Conservation (phyloP, 1,284 basidiomycete species). For the Tylopilus sp. region DNA sequence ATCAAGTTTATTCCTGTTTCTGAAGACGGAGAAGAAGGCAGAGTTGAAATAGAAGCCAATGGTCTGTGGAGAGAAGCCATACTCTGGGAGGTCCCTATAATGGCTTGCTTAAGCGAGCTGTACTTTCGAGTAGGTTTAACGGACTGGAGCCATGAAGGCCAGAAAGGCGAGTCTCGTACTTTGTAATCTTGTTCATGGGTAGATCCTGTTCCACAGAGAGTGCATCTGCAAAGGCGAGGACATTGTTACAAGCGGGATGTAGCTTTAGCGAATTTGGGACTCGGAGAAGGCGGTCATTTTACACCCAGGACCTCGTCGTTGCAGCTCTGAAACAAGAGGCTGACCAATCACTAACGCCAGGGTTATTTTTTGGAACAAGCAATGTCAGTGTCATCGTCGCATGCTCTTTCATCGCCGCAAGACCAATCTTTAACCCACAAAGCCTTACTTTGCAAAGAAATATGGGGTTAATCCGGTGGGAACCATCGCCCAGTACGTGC, state of each 20-base stretch:
- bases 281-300: conserved; percentile 77
- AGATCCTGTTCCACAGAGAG: conserved; percentile 36
- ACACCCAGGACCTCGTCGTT: conserved; percentile 79
- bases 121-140: conserved; percentile 69
- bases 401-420: background rate
- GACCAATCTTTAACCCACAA: background rate
- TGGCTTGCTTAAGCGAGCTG: conserved; percentile 82
- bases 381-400: conserved; percentile 53
- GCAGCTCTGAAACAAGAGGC: conserved; percentile 64
- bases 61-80: conserved; percentile 91
- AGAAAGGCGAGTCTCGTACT: conserved; percentile 52
- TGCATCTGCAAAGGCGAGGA: conserved; percentile 70
- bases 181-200: conserved; percentile 1
- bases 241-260: conserved; percentile 69
- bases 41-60: conserved; percentile 67
- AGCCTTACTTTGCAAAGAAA: conserved; percentile 81
- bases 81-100: conserved; percentile 93
- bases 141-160: conserved; percentile 82
- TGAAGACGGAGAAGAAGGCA: conserved; percentile 53
- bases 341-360: conserved; percentile 48
- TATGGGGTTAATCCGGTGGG: conserved; percentile 70
- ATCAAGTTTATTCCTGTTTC: conserved; percentile 61
- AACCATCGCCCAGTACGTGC: conserved; percentile 84
- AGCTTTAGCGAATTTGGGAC: conserved; percentile 93
- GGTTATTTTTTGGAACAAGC: conserved; percentile 78